These are phyloP conservation scores for Coniochaeta sp. DNA, from an alignment of 2,329 filamentous ascomycete genomes.

Conservation along the genomic window DNA sequence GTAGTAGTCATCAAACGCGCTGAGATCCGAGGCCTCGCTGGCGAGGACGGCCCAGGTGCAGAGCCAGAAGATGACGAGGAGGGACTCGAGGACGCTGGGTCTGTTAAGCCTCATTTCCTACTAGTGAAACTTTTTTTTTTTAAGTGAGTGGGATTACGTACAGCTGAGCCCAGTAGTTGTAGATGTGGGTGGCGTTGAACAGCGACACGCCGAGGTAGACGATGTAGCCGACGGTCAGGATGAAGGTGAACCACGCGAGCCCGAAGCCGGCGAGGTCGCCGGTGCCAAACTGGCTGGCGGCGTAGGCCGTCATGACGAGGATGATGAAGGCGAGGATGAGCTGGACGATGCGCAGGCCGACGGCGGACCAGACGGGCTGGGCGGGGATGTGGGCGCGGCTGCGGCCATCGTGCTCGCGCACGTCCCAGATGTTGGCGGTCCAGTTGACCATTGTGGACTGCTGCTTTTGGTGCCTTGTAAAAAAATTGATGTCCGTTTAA, in stretches of 20 bases:
- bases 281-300: constrained; percentile 8
- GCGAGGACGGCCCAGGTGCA: constrained; percentile 13
- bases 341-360: constrained; percentile 10
- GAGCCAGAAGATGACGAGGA: constrained; percentile 14
- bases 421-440: constrained; percentile 5
- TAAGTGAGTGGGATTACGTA: constrained; percentile 3
- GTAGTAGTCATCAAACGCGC: constrained; percentile 1
- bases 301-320: constrained; percentile 8
- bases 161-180: constrained; percentile 11
- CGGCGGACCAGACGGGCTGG: constrained; percentile 10
- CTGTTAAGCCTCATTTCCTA: no score
- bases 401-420: constrained; percentile 6
- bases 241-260: constrained; percentile 10
- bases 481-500: not conserved
- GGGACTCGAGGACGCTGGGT: constrained; percentile 8
- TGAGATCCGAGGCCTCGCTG: constrained; percentile 7
- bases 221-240: constrained; percentile 11
- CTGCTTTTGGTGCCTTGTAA: not conserved
- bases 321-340: constrained; percentile 9
- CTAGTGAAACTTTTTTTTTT: no score
- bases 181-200: constrained; percentile 4
- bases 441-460: not conserved
- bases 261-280: constrained; percentile 1
- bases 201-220: constrained; percentile 10
- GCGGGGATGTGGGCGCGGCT: constrained; percentile 10